These are phyloP conservation scores for Apocynum venetum DNA, from an alignment of 257 asterid species.

Conservation along the genomic window DNA sequence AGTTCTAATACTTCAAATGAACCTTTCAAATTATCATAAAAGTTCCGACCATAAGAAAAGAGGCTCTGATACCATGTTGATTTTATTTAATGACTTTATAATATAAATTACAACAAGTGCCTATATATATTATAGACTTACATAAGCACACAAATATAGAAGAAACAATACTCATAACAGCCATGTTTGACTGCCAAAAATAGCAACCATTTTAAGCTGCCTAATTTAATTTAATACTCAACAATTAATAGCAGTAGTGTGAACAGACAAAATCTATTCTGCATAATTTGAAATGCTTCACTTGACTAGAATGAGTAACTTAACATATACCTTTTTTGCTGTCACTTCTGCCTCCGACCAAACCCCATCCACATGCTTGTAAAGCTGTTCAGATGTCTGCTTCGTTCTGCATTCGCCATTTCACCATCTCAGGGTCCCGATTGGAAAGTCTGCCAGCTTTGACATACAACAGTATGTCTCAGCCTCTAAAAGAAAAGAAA, in stretches of 20 bases:
- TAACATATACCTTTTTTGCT: constrained; percentile 67
- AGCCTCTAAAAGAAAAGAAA: constrained; percentile 50
- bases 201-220: too few relatives aligned
- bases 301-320: not conserved
- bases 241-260: not conserved
- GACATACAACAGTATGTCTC: constrained; percentile 99
- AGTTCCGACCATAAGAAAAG: too few relatives aligned
- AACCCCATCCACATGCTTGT: constrained; percentile 88
- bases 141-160: too few relatives aligned
- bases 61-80: too few relatives aligned
- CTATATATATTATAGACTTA: too few relatives aligned
- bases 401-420: constrained; percentile 99
- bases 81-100: too few relatives aligned
- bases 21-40: too few relatives aligned
- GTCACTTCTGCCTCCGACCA: constrained; percentile 90
- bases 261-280: not conserved
- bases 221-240: too few relatives aligned
- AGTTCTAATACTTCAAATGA: too few relatives aligned
- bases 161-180: too few relatives aligned
- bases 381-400: constrained; percentile 91
- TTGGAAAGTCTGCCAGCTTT: constrained; percentile 89
- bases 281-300: not conserved
- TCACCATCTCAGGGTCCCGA: constrained; percentile 92
- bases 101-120: too few relatives aligned
- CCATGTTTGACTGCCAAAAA: too few relatives aligned